A percentile compares a stretch with the other conserved stretches of the same genome.
Conservation (phyloP, 2,329 filamentous ascomycete genomes). For the Cladosporium sp. region DNA sequence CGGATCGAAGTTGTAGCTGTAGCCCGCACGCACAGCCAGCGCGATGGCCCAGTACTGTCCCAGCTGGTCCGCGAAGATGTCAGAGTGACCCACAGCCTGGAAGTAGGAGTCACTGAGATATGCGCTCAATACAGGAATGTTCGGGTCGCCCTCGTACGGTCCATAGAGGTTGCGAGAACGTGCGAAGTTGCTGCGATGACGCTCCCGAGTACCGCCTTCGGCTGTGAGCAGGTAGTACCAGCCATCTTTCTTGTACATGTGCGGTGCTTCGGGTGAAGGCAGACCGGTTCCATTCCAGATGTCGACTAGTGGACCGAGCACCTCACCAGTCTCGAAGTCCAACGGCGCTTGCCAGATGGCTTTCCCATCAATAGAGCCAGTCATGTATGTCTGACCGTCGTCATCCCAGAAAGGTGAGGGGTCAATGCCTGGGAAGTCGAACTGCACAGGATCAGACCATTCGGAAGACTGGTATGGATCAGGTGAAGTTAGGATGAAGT, state of each 20-base stretch:
- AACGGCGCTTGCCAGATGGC: constrained; percentile 31
- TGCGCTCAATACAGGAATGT: constrained; percentile 23
- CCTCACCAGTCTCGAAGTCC: constrained; percentile 32
- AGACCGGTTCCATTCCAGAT: constrained; percentile 36
- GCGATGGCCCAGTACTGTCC: constrained; percentile 52
- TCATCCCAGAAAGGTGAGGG: constrained; percentile 55
- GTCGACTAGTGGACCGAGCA: constrained; percentile 23
- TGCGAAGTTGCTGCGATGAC: constrained; percentile 35
- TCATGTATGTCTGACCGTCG: constrained; percentile 51
- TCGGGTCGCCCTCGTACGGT: constrained; percentile 20
- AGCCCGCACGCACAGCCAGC: constrained; percentile 43
- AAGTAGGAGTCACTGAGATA: constrained; percentile 26
- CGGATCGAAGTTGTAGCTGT: constrained; percentile 29
- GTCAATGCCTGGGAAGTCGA: constrained; percentile 47
- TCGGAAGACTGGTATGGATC: constrained; percentile 39
- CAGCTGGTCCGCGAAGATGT: constrained; percentile 49
- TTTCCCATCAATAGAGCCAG: constrained; percentile 21
- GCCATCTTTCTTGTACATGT: constrained; percentile 34
- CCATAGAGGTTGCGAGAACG: constrained; percentile 35
- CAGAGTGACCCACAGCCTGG: constrained; percentile 54
- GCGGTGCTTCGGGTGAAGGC: constrained; percentile 32
- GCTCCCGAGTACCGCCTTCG: constrained; percentile 38
- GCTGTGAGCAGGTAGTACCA: constrained; percentile 35
- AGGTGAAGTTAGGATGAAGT: constrained; percentile 42
- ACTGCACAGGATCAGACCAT: constrained; percentile 49